A percentile compares a stretch with the other conserved stretches of the same genome.
Conservation (phyloP, 768 basidiomycete genomes). For the Auriculariales sp. region DNA sequence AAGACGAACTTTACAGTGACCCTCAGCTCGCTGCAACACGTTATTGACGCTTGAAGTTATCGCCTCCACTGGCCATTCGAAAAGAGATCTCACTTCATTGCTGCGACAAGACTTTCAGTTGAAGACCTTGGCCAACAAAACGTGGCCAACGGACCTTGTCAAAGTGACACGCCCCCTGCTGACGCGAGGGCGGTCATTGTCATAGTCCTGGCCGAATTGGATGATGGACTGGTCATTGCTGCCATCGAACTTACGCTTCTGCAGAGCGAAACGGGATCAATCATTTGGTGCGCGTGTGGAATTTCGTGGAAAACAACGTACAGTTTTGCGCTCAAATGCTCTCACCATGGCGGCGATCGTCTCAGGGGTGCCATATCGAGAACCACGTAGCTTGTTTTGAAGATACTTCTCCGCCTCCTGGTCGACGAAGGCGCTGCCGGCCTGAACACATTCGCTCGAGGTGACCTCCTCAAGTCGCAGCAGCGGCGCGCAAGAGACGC, state of each 20-base stretch:
- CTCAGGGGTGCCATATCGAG: not conserved
- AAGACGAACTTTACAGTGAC: not conserved
- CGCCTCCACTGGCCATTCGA: not conserved
- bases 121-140: not conserved
- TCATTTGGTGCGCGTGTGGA: not conserved
- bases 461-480: not conserved
- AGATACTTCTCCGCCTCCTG: not conserved
- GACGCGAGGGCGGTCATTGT: slow-evolving; percentile 3
- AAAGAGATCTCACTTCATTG: not conserved
- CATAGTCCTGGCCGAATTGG: slow-evolving; percentile 1
- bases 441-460: not conserved
- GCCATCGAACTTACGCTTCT: slow-evolving; percentile 5
- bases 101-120: not conserved
- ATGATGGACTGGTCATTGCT: not conserved
- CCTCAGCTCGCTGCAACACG: not conserved
- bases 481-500: not conserved
- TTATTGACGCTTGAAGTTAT: not conserved
- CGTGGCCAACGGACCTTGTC: not conserved
- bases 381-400: not conserved
- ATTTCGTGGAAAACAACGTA: not conserved
- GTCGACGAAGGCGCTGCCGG: not conserved
- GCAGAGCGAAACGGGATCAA: not conserved
- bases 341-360: not conserved
- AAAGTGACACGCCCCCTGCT: slow-evolving; percentile 1
- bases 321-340: slow-evolving; percentile 3